phyloP scores from a whole-genome alignment of 208 protist species.

The Lotmaria passim region DNA sequence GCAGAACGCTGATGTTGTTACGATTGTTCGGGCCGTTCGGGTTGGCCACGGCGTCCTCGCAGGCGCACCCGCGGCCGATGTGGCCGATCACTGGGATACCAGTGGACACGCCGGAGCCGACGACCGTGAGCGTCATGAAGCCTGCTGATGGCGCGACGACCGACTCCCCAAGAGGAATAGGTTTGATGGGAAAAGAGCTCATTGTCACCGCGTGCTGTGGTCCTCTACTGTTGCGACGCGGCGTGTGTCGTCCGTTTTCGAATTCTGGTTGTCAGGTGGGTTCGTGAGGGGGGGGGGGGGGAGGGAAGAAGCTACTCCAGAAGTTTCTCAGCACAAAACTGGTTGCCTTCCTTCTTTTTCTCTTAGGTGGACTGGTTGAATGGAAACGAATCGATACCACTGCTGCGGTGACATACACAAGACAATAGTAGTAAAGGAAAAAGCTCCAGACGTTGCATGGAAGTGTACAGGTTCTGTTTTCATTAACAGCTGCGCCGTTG shows the following conservation, averaged over 20 bases:
- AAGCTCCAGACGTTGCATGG: too few relatives aligned
- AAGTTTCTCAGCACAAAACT: neutral
- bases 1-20: constrained; percentile 83
- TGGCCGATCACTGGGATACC: constrained; percentile 89
- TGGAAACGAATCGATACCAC: too few relatives aligned
- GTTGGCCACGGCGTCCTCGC: constrained; percentile 66
- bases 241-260: neutral
- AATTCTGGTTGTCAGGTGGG: too few relatives aligned
- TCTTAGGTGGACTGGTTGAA: neutral
- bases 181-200: constrained; percentile 8
- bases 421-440: too few relatives aligned
- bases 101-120: constrained; percentile 85
- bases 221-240: too few relatives aligned
- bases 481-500: too few relatives aligned
- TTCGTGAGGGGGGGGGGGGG: too few relatives aligned
- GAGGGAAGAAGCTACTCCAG: too few relatives aligned
- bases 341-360: neutral
- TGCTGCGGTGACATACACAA: too few relatives aligned
- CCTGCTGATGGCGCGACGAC: constrained; percentile 35
- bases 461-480: too few relatives aligned
- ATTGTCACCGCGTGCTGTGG: too few relatives aligned
- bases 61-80: constrained; percentile 67
- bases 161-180: constrained; percentile 12
- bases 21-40: constrained; percentile 71
- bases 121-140: constrained; percentile 58